Conservation (phyloP, 1,284 basidiomycete genomes). For the Chalciporus sp. region DNA sequence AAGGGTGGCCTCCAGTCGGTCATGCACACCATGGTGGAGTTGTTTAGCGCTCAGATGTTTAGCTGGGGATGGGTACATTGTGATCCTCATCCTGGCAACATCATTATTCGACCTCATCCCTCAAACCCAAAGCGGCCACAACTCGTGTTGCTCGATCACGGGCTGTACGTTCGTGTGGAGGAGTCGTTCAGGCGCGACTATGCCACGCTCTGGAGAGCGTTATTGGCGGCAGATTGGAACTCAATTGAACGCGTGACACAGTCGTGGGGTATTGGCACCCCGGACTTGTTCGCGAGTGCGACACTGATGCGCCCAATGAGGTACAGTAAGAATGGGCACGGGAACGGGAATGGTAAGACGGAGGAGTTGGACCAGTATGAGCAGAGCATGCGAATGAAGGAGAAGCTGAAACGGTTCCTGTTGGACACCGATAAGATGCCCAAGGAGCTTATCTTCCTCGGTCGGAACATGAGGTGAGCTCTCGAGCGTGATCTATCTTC, state of each 20-base stretch:
- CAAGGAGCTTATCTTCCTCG: slow-evolving; percentile 82
- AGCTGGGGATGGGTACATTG: slow-evolving; percentile 87
- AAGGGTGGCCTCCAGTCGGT: slow-evolving; percentile 65
- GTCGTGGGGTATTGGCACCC: slow-evolving; percentile 80
- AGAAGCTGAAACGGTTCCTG: slow-evolving; percentile 61
- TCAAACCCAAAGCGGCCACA: slow-evolving; percentile 57
- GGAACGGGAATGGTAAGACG: slow-evolving; percentile 23
- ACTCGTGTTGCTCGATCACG: slow-evolving; percentile 88
- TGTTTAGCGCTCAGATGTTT: slow-evolving; percentile 86
- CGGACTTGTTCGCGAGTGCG: slow-evolving; percentile 77
- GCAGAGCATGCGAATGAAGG: slow-evolving; percentile 64
- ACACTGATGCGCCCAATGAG: slow-evolving; percentile 65
- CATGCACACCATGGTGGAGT: slow-evolving; percentile 81
- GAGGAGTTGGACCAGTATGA: slow-evolving; percentile 57
- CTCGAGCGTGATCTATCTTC: background rate
- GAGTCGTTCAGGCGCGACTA: slow-evolving; percentile 72
- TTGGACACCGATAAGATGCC: slow-evolving; percentile 69
- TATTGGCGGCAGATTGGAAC: slow-evolving; percentile 72
- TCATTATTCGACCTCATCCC: slow-evolving; percentile 80
- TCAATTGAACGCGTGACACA: slow-evolving; percentile 63
- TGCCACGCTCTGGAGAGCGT: slow-evolving; percentile 76
- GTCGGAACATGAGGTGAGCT: slow-evolving; percentile 70
- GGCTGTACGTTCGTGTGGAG: slow-evolving; percentile 76
- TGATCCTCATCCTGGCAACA: slow-evolving; percentile 82
- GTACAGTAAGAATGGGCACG: slow-evolving; percentile 30